A percentile compares a stretch with the other conserved stretches of the same genome.
These are phyloP conservation scores for Rhodosporidiobolus odoratus DNA, from an alignment of 768 basidiomycete species.

Conservation along the genomic window DNA sequence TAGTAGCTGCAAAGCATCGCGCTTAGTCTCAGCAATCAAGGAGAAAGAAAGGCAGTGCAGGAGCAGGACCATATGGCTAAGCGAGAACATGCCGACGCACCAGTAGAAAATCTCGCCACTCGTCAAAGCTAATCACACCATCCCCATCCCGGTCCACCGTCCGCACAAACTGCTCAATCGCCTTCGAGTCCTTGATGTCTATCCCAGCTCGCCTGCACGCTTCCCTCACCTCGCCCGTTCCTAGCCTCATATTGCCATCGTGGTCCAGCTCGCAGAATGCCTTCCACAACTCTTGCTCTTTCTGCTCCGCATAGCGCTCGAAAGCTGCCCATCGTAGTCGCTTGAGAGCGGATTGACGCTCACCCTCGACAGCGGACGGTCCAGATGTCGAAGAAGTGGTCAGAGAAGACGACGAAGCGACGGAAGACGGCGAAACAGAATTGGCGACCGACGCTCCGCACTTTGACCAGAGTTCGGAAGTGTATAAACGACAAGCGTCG, in stretches of 20 bases:
- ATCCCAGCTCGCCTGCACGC: slow-evolving; percentile 43
- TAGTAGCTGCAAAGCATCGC: slow-evolving; percentile 17
- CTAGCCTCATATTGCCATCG: slow-evolving; percentile 42
- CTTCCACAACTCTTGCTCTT: slow-evolving; percentile 34
- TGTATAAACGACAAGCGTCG: slow-evolving; percentile 64
- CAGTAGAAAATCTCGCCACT: slow-evolving; percentile 41
- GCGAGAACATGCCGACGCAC: background rate
- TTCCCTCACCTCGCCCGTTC: slow-evolving; percentile 48
- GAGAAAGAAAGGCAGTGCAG: background rate
- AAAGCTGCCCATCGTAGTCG: slow-evolving; percentile 17
- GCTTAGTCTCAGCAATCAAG: background rate
- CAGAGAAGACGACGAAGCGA: background rate
- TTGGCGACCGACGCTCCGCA: slow-evolving; percentile 29
- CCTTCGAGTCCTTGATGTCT: slow-evolving; percentile 10
- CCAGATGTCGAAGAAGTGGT: slow-evolving; percentile 33
- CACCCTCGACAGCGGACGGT: slow-evolving; percentile 1
- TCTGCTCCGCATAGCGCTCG: slow-evolving; percentile 32
- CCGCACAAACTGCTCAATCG: slow-evolving; percentile 36
- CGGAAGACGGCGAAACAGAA: background rate
- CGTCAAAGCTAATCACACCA: slow-evolving; percentile 39
- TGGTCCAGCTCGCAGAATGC: slow-evolving; percentile 24
- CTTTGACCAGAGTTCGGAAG: slow-evolving; percentile 63
- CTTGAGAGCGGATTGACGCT: background rate
- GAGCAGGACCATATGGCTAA: background rate
- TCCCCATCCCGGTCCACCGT: slow-evolving; percentile 31